phyloP scores from a whole-genome alignment of 2,329 filamentous ascomycete species.

The Orbilia ellipsospora region DNA sequence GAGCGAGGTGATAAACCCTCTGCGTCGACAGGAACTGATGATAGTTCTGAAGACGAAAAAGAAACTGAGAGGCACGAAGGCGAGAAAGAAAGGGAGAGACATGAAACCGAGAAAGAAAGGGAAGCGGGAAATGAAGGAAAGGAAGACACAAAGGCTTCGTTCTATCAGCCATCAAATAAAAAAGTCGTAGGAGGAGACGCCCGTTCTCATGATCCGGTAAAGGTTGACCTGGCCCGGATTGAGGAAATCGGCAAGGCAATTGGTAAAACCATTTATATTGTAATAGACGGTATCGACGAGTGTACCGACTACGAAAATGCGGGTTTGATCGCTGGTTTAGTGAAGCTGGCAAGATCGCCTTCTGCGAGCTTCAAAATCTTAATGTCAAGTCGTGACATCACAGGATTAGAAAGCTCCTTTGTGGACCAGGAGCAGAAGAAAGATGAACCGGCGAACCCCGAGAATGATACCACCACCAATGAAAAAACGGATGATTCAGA shows the following conservation, averaged over 20 bases:
- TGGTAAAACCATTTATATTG: conserved; percentile 32
- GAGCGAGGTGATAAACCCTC: background rate
- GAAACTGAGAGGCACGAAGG: background rate
- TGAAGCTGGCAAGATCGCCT: conserved; percentile 20
- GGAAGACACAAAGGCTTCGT: background rate
- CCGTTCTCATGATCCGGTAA: background rate
- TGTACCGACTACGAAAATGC: conserved; percentile 36
- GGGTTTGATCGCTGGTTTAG: conserved; percentile 5
- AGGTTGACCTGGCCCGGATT: background rate
- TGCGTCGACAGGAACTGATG: background rate
- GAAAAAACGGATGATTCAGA: background rate
- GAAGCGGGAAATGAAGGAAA: background rate
- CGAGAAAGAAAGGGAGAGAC: background rate
- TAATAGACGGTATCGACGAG: conserved; percentile 47
- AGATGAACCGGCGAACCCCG: background rate
- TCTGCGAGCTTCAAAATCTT: conserved; percentile 24
- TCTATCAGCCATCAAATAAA: background rate
- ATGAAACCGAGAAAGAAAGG: background rate
- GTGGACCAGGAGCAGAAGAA: background rate
- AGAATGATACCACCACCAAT: background rate
- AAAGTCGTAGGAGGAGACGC: too few species aligned
- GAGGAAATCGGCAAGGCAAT: conserved; percentile 17
- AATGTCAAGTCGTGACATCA: conserved; percentile 30
- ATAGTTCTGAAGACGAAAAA: background rate
- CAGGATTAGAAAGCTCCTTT: conserved; percentile 12